Evolutionary conservation across 371 early-diverging fungal species (phyloP).

Genomic region (Mortierella polycephala): DNA sequence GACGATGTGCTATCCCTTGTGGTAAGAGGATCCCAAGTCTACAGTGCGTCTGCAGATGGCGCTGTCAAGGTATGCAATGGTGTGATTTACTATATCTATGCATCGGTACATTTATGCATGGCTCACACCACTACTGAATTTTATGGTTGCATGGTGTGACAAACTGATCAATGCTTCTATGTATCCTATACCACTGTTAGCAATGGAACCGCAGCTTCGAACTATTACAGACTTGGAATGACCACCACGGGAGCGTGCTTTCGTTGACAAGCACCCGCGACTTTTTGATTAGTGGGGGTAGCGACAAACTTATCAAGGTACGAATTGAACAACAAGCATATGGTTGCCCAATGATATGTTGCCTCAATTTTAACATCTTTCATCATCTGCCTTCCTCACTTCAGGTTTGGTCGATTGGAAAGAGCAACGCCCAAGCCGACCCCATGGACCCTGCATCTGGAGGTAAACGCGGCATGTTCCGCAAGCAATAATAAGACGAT

Average conservation of each 20-base stretch:
- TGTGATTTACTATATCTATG: slow-evolving; percentile 29
- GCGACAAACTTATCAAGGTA: slow-evolving; percentile 76
- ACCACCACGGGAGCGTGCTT: slow-evolving; percentile 74
- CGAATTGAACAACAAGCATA: no score
- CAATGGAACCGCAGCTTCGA: slow-evolving; percentile 80
- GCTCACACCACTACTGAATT: neutral
- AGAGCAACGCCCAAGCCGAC: slow-evolving; percentile 24
- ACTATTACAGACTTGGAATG: slow-evolving; percentile 66
- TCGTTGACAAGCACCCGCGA: slow-evolving; percentile 69
- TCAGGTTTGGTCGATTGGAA: slow-evolving; percentile 42
- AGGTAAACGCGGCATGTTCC: slow-evolving; percentile 6
- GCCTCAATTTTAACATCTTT: neutral
- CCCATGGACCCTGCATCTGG: slow-evolving; percentile 26
- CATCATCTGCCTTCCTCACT: neutral
- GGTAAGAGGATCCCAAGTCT: slow-evolving; percentile 61
- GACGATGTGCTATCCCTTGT: slow-evolving; percentile 78
- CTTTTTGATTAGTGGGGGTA: slow-evolving; percentile 74
- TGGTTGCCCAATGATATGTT: neutral
- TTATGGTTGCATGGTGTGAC: neutral
- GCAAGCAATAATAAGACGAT: neutral
- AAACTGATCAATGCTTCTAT: slow-evolving; percentile 1
- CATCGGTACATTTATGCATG: neutral
- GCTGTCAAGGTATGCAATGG: slow-evolving; percentile 68
- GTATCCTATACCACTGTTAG: slow-evolving; percentile 28
- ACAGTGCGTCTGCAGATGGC: slow-evolving; percentile 83